Evolutionary conservation across 768 basidiomycete species (phyloP).

Genomic region (Lactarius hengduanensis): DNA sequence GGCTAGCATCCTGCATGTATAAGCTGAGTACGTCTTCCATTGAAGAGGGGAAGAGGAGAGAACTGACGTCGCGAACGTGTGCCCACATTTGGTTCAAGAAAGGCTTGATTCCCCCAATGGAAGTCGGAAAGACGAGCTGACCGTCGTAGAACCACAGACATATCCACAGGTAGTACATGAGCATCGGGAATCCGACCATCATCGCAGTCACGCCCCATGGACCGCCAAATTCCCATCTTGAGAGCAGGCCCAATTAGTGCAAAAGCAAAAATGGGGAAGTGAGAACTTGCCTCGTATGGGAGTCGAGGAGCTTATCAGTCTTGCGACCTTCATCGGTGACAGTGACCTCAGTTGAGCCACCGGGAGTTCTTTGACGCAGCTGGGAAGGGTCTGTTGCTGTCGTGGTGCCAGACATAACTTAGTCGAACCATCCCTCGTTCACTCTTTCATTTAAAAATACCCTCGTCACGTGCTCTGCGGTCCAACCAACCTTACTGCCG

Average conservation of each 20-base stretch:
- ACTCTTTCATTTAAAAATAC: neutral
- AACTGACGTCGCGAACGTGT: conserved; percentile 74
- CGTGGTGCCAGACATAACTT: conserved; percentile 26
- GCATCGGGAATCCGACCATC: conserved; percentile 88
- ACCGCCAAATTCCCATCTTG: conserved; percentile 94
- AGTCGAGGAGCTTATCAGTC: conserved; percentile 63
- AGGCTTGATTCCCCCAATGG: conserved; percentile 67
- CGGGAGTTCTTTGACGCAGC: conserved; percentile 34
- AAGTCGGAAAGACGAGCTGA: conserved; percentile 64
- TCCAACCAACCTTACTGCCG: too few species aligned
- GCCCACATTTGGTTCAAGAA: conserved; percentile 81
- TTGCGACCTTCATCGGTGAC: conserved; percentile 71
- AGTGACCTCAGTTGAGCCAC: conserved; percentile 36
- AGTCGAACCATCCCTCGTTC: neutral
- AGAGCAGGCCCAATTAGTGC: conserved; percentile 10
- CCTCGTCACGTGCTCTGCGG: neutral
- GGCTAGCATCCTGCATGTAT: conserved; percentile 74
- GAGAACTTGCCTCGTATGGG: conserved; percentile 40
- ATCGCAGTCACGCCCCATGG: conserved; percentile 88
- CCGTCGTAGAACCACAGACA: conserved; percentile 97
- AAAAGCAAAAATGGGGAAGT: neutral
- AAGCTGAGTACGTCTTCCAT: neutral
- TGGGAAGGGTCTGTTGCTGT: conserved; percentile 17
- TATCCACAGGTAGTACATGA: conserved; percentile 99
- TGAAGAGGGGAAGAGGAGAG: neutral